Percentiles rank a stretch among this genome's conserved stretches.
Conservation (phyloP, 129 eudicot species). For the Mikania micrantha region DNA sequence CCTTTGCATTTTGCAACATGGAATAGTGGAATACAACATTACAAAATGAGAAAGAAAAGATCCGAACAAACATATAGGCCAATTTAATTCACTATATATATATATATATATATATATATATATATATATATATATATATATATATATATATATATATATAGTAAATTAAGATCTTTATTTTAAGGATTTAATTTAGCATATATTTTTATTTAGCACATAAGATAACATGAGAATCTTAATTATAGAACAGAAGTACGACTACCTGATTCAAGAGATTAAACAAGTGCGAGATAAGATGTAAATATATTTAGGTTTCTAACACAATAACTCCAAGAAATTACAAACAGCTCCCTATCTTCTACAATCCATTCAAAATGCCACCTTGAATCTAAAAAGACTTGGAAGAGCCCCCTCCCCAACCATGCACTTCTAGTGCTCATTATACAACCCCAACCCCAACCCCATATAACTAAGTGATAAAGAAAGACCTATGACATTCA, state of each 20-base stretch:
- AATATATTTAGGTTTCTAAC: constrained; percentile 13
- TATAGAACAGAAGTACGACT: background rate
- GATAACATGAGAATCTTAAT: background rate
- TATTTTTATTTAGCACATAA: background rate
- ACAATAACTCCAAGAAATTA: constrained; percentile 35
- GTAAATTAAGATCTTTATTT: background rate
- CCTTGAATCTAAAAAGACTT: constrained; percentile 6
- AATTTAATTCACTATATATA: too few species aligned
- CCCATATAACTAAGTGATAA: constrained; percentile 15
- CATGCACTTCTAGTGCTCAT: constrained; percentile 23
- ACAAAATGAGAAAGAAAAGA: background rate
- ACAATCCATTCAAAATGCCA: constrained; percentile 33
- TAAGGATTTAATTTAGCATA: background rate
- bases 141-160: too few species aligned
- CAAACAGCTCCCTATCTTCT: constrained; percentile 35
- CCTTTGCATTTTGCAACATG: background rate
- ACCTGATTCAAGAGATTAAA: background rate
- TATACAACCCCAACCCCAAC: constrained; percentile 18
- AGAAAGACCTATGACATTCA: constrained; percentile 35
- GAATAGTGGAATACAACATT: background rate
- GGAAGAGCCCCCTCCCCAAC: background rate
- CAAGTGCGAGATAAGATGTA: background rate
- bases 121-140: too few species aligned
- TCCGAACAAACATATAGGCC: background rate
- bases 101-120: too few species aligned